These are phyloP conservation scores for Microbotryum silenes-acaulis DNA, from an alignment of 1,284 basidiomycete species.

Conservation along the genomic window DNA sequence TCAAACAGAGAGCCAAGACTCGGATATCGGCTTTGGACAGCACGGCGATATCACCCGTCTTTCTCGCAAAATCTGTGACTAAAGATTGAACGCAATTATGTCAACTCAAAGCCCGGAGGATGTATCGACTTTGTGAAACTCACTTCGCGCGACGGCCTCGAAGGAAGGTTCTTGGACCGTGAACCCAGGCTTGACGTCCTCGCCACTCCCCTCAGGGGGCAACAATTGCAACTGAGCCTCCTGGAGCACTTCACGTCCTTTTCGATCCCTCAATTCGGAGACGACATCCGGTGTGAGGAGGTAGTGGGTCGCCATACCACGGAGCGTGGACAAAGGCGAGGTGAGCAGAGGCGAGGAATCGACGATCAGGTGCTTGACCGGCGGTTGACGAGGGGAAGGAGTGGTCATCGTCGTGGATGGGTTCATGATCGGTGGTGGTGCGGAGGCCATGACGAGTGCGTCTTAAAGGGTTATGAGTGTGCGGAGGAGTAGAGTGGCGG, in stretches of 20 bases:
- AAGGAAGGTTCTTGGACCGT: slow-evolving; percentile 63
- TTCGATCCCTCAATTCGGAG: slow-evolving; percentile 76
- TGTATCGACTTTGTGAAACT: slow-evolving; percentile 32
- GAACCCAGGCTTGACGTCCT: slow-evolving; percentile 45
- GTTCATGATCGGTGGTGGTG: background rate
- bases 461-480: background rate
- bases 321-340: slow-evolving; percentile 59
- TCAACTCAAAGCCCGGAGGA: background rate
- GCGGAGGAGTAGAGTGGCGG: no score
- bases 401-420: background rate
- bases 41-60: slow-evolving; percentile 92
- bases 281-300: slow-evolving; percentile 83
- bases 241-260: slow-evolving; percentile 75
- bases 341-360: slow-evolving; percentile 80
- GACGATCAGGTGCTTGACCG: slow-evolving; percentile 68
- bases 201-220: slow-evolving; percentile 53
- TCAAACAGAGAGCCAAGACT: slow-evolving; percentile 60
- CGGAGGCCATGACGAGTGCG: slow-evolving; percentile 3
- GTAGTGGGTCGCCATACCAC: slow-evolving; percentile 72
- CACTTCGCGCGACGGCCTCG: slow-evolving; percentile 67
- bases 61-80: slow-evolving; percentile 85
- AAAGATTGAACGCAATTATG: slow-evolving; percentile 5
- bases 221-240: slow-evolving; percentile 54
- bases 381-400: slow-evolving; percentile 23
- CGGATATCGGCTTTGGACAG: slow-evolving; percentile 86